phyloP scores from a whole-genome alignment of 495 filamentous ascomycete genomes.

The Hyphodiscus hymeniophilus region DNA sequence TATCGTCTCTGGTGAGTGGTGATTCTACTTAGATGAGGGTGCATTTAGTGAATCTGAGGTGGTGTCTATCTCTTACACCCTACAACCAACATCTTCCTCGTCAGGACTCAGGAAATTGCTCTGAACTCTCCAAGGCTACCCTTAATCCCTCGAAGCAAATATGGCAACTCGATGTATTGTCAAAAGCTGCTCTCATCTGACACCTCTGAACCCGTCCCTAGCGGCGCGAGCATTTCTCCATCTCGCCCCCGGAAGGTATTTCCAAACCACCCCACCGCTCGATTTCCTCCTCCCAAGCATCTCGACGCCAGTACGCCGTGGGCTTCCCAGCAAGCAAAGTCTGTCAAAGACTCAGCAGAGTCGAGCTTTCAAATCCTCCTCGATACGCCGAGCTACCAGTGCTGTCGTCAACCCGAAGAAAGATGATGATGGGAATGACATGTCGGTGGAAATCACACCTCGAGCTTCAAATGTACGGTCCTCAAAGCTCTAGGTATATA shows the following conservation, averaged over 20 bases:
- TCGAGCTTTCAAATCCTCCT: constrained; percentile 9
- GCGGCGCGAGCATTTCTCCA: constrained; percentile 18
- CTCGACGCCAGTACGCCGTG: neutral
- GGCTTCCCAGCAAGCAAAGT: neutral
- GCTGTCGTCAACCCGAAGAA: constrained; percentile 50
- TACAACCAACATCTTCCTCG: too few relatives aligned
- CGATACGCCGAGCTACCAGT: constrained; percentile 3
- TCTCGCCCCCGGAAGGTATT: constrained; percentile 11
- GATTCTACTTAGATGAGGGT: too few relatives aligned
- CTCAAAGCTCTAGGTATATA: too few relatives aligned
- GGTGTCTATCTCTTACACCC: too few relatives aligned
- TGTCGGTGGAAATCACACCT: constrained; percentile 71
- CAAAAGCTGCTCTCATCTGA: constrained; percentile 13
- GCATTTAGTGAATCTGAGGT: too few relatives aligned
- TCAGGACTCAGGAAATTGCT: too few relatives aligned
- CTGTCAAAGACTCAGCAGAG: neutral
- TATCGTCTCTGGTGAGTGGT: too few relatives aligned
- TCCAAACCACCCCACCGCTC: constrained; percentile 15
- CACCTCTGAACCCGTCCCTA: constrained; percentile 5
- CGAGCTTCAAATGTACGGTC: constrained; percentile 67
- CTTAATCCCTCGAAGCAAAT: too few relatives aligned
- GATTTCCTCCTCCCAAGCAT: constrained; percentile 20
- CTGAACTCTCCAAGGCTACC: too few relatives aligned
- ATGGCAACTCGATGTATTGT: constrained; percentile 18
- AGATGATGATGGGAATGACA: constrained; percentile 73